Evolutionary conservation across 768 basidiomycete species (phyloP).

Genomic region (Pleurotus salmoneostramineus): DNA sequence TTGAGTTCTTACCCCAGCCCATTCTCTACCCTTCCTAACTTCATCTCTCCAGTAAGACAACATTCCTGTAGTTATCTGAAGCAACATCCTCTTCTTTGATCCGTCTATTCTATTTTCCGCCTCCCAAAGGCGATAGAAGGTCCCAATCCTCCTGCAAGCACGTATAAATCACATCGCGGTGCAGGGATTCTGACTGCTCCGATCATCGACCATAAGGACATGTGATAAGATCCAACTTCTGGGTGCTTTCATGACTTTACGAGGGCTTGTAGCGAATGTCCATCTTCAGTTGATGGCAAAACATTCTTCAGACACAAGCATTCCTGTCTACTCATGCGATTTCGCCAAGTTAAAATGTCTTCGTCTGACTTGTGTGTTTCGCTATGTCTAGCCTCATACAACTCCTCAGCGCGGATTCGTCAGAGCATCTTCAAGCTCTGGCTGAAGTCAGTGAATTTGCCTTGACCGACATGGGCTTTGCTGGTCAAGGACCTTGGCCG

Average conservation of each 20-base stretch:
- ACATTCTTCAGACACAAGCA: slow-evolving; percentile 12
- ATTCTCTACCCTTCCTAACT: background rate
- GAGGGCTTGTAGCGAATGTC: slow-evolving; percentile 13
- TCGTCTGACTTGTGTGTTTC: slow-evolving; percentile 15
- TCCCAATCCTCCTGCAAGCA: background rate
- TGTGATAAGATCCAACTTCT: background rate
- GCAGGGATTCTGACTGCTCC: background rate
- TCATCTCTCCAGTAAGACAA: background rate
- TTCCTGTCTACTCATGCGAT: background rate
- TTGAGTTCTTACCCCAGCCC: background rate
- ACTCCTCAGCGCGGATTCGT: slow-evolving; percentile 39
- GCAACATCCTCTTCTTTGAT: background rate
- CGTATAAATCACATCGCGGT: background rate
- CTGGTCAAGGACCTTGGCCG: slow-evolving; percentile 49
- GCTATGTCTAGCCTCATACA: slow-evolving; percentile 28
- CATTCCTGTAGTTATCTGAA: background rate
- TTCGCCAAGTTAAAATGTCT: background rate
- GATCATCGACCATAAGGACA: background rate
- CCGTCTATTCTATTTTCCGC: too few relatives aligned
- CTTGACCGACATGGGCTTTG: slow-evolving; percentile 49
- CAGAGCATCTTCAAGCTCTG: slow-evolving; percentile 45
- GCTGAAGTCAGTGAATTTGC: slow-evolving; percentile 51
- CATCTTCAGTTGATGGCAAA: slow-evolving; percentile 11
- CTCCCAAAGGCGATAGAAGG: background rate
- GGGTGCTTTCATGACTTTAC: slow-evolving; percentile 12